A percentile compares a stretch with the other conserved stretches of the same genome.
These are phyloP conservation scores for Hypsizygus marmoreus DNA, from an alignment of 768 basidiomycete genomes.

Conservation along the genomic window DNA sequence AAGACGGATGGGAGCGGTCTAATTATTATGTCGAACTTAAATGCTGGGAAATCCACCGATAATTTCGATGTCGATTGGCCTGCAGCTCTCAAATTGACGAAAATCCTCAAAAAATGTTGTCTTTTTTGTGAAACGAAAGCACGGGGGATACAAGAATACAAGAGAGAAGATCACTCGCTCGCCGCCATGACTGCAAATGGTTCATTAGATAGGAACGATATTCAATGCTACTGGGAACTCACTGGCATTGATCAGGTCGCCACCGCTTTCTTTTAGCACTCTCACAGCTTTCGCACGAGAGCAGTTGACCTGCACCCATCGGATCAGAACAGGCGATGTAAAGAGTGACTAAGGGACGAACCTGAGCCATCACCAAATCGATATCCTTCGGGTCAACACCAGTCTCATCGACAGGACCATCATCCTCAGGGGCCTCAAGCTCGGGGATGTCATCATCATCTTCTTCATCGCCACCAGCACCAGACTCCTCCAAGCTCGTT, in stretches of 20 bases:
- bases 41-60: conserved; percentile 48
- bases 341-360: conserved; percentile 9
- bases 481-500: conserved; percentile 51
- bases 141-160: conserved; percentile 30
- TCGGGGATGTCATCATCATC: conserved; percentile 86
- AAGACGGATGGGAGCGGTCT: conserved; percentile 85
- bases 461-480: conserved; percentile 57
- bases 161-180: conserved; percentile 64
- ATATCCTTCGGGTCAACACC: conserved; percentile 94
- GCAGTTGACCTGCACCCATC: conserved; percentile 70
- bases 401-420: conserved; percentile 81
- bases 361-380: conserved; percentile 84
- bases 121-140: conserved; percentile 26
- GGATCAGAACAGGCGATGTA: not conserved
- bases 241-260: conserved; percentile 98
- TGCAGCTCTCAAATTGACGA: not conserved
- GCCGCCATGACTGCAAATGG: conserved; percentile 79
- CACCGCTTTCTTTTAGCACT: conserved; percentile 87
- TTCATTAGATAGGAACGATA: conserved; percentile 4
- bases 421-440: conserved; percentile 80
- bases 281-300: conserved; percentile 90
- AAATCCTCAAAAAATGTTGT: conserved; percentile 8
- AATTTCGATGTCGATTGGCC: conserved; percentile 14
- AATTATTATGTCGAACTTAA: conserved; percentile 84
- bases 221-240: conserved; percentile 37